A percentile compares a stretch with the other conserved stretches of the same genome.
Conservation (phyloP, 2,329 filamentous ascomycete genomes). For the Moelleriella libera region DNA sequence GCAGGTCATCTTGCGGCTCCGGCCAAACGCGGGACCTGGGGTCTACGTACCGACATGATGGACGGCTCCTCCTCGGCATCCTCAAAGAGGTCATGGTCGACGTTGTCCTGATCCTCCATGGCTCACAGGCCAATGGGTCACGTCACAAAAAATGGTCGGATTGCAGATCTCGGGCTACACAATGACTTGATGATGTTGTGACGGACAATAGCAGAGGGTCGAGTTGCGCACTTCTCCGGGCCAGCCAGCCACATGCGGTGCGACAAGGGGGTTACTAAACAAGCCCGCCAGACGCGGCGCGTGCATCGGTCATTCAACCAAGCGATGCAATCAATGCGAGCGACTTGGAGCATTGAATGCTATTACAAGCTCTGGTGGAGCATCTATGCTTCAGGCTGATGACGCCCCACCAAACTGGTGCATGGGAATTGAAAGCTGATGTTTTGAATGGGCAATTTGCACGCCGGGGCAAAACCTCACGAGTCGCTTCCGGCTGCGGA, state of each 20-base stretch:
- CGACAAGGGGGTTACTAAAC: no score
- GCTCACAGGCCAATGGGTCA: constrained; percentile 5
- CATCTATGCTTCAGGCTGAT: no score
- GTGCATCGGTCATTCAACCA: no score
- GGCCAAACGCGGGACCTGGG: neutral
- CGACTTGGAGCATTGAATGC: no score
- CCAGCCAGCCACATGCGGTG: no score
- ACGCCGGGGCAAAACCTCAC: neutral
- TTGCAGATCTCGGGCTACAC: no score
- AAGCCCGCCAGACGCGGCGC: no score
- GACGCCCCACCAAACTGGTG: neutral
- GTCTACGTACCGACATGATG: constrained; percentile 23
- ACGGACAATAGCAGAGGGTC: neutral
- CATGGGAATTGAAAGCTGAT: neutral
- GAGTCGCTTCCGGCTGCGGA: neutral
- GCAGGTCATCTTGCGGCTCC: neutral
- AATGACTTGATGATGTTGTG: no score
- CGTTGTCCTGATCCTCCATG: constrained; percentile 27
- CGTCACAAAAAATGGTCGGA: no score
- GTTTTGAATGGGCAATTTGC: neutral
- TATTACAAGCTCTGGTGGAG: no score
- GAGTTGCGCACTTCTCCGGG: neutral
- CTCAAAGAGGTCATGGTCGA: constrained; percentile 29
- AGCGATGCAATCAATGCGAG: no score
- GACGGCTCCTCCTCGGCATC: constrained; percentile 34